These are phyloP conservation scores for Leishmania turanica DNA, from an alignment of 208 protist species.

Conservation along the genomic window DNA sequence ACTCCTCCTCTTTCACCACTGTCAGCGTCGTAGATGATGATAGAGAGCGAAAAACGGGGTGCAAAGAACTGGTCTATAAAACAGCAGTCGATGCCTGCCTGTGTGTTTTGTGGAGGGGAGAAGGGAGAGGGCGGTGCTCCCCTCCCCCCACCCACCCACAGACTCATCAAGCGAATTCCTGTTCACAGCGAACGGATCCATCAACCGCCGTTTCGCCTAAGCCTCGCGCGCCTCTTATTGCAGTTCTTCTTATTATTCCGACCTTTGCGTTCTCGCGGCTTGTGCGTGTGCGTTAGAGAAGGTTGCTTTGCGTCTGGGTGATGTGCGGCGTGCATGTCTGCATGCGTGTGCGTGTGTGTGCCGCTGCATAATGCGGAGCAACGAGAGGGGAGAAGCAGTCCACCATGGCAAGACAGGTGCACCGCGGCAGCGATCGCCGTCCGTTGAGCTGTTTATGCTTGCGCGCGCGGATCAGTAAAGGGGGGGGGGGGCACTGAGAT, in stretches of 20 bases:
- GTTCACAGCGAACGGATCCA: background rate
- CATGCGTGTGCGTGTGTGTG: background rate
- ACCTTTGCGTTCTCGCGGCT: background rate
- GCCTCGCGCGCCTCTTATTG: background rate
- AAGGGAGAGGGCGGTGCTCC: background rate
- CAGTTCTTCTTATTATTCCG: background rate
- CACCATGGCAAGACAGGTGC: background rate
- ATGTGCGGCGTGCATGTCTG: background rate
- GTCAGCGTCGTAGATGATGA: background rate
- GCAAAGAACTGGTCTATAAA: background rate
- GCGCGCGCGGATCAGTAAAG: background rate
- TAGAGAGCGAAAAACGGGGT: background rate
- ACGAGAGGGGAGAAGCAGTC: background rate
- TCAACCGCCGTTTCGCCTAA: background rate
- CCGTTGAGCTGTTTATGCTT: background rate
- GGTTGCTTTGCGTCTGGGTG: background rate
- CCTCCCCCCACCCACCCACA: background rate
- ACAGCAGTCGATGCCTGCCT: background rate
- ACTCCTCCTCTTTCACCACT: background rate
- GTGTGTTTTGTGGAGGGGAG: background rate
- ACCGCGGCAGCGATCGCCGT: background rate
- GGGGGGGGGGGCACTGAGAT: background rate
- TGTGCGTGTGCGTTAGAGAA: background rate
- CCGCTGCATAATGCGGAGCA: background rate
- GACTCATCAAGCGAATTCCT: background rate